Percentiles rank a stretch among this genome's conserved stretches.
Evolutionary conservation across 371 early-diverging fungal species (phyloP).

Genomic region (Lichtheimia ramosa): DNA sequence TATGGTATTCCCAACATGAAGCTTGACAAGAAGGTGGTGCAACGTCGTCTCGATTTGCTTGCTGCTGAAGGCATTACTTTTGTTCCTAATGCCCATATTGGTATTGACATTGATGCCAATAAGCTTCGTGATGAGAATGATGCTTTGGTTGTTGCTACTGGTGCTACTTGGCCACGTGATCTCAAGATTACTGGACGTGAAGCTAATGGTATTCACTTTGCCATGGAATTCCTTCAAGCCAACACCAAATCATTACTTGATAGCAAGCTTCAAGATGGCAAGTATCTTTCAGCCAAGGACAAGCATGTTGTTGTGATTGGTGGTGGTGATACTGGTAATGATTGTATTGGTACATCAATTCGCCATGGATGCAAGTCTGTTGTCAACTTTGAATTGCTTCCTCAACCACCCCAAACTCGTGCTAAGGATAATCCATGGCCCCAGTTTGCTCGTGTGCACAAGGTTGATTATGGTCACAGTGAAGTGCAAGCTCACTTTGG

Average conservation of each 20-base stretch:
- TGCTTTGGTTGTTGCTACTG: slow-evolving; percentile 87
- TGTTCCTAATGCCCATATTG: slow-evolving; percentile 84
- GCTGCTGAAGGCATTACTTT: slow-evolving; percentile 90
- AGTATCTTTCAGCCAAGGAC: slow-evolving; percentile 84
- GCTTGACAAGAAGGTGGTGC: slow-evolving; percentile 92
- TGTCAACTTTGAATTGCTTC: slow-evolving; percentile 94
- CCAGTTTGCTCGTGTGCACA: slow-evolving; percentile 90
- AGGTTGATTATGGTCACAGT: slow-evolving; percentile 94
- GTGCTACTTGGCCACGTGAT: slow-evolving; percentile 97
- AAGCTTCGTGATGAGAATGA: slow-evolving; percentile 71
- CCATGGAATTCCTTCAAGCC: slow-evolving; percentile 94
- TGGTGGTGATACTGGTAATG: slow-evolving; percentile 97
- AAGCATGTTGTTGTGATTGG: slow-evolving; percentile 96
- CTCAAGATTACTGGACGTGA: slow-evolving; percentile 86
- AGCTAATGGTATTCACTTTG: slow-evolving; percentile 92
- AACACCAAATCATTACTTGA: slow-evolving; percentile 88
- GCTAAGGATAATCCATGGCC: slow-evolving; percentile 96
- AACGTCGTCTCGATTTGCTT: slow-evolving; percentile 90
- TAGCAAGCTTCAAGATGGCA: slow-evolving; percentile 68
- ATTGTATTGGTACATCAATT: slow-evolving; percentile 93
- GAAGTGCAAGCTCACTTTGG: slow-evolving; percentile 89
- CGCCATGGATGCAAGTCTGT: slow-evolving; percentile 92
- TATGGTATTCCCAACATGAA: slow-evolving; percentile 99
- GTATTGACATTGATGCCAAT: slow-evolving; percentile 74
- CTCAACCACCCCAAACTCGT: slow-evolving; percentile 83